A percentile compares a stretch with the other conserved stretches of the same genome.
Conservation (phyloP, 208 protist species). For the Acanthamoeba sp. region DNA sequence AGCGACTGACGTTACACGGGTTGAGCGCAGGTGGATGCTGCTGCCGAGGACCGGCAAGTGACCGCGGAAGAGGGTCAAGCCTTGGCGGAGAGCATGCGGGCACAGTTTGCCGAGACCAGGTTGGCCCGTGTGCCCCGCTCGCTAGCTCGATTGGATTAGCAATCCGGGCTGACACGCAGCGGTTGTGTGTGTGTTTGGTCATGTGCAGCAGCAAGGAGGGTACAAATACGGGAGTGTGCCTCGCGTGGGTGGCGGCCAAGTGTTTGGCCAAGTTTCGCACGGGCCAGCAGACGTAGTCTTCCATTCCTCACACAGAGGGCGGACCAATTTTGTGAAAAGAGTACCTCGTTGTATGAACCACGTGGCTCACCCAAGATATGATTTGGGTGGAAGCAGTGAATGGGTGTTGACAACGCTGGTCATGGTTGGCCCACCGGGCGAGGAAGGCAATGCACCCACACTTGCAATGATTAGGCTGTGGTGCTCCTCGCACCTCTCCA, state of each 20-base stretch:
- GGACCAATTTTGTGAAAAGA: no score
- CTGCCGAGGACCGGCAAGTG: not conserved
- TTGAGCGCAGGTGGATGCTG: not conserved
- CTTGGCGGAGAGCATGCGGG: not conserved
- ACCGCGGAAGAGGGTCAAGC: slow-evolving; percentile 1
- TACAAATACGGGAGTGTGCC: slow-evolving; percentile 16
- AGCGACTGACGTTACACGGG: not conserved
- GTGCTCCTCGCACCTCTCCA: no score
- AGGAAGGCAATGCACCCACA: no score
- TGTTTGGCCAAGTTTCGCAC: slow-evolving; percentile 11
- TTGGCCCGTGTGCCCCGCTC: not conserved
- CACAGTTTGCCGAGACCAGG: slow-evolving; percentile 43
- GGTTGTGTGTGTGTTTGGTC: not conserved
- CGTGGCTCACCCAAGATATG: no score
- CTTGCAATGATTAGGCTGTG: no score
- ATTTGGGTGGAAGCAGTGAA: no score
- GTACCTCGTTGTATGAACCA: no score
- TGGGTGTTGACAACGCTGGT: no score
- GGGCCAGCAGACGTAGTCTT: no score
- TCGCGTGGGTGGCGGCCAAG: slow-evolving; percentile 23
- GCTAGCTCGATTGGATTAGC: not conserved
- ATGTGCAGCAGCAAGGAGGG: not conserved
- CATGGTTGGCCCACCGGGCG: no score
- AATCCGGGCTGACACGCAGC: not conserved
- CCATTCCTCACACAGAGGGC: no score